These are phyloP conservation scores for Eimeria sp. DNA, from an alignment of 169 alveolate genomes.

Conservation along the genomic window DNA sequence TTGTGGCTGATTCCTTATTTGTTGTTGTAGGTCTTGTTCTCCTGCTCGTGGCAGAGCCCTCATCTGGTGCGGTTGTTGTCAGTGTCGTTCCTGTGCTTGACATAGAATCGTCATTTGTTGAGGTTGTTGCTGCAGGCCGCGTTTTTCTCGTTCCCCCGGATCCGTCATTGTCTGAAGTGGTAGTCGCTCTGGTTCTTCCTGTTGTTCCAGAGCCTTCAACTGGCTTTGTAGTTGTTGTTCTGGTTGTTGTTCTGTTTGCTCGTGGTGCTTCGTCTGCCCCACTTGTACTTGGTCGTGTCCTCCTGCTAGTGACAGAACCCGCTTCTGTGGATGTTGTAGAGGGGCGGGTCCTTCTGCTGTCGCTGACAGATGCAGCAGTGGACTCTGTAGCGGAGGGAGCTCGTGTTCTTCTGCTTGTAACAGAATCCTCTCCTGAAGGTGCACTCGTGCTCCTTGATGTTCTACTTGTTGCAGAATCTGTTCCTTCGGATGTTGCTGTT, in stretches of 20 bases:
- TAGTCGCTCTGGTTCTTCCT: neutral
- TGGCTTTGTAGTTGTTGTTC: neutral
- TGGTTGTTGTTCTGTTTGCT: neutral
- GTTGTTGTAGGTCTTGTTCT: too few relatives aligned
- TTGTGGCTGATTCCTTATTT: neutral
- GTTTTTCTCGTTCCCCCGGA: slow-evolving; percentile 2
- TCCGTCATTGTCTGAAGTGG: neutral
- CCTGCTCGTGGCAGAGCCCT: neutral
- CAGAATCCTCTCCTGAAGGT: neutral
- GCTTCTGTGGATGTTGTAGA: too few relatives aligned
- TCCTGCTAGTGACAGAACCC: too few relatives aligned
- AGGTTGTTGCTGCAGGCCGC: neutral
- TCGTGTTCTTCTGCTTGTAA: too few relatives aligned
- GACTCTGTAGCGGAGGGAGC: neutral
- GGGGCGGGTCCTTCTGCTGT: too few relatives aligned
- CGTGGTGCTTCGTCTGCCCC: neutral
- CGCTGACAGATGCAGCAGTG: neutral
- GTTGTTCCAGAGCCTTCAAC: neutral
- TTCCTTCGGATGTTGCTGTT: neutral
- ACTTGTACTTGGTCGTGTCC: neutral
- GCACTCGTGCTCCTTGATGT: neutral
- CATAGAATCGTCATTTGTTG: neutral
- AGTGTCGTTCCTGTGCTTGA: neutral
- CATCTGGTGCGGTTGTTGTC: neutral
- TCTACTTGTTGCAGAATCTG: neutral